Conservation (phyloP, 805 yeast genomes). For the Nakazawaea siamensis region DNA sequence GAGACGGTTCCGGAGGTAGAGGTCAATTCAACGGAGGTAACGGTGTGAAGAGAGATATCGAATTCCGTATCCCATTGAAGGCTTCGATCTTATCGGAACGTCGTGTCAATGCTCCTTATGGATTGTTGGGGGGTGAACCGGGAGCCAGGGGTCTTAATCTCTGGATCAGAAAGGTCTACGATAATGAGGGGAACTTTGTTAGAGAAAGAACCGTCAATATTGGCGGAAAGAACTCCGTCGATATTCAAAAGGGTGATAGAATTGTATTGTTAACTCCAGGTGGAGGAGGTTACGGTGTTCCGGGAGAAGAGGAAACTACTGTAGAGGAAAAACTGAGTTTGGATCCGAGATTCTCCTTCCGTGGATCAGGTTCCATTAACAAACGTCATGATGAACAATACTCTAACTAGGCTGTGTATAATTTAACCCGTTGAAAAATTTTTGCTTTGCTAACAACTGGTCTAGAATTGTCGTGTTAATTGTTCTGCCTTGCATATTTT, state of each 20-base stretch:
- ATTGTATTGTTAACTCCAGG: slow-evolving; percentile 71
- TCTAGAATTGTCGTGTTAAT: too few species aligned
- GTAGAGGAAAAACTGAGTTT: slow-evolving; percentile 10
- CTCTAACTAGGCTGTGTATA: slow-evolving; percentile 17
- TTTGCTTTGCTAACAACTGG: too few species aligned
- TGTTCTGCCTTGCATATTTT: too few species aligned
- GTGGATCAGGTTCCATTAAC: slow-evolving; percentile 24
- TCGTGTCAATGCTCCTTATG: slow-evolving; percentile 79
- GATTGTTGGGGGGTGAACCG: slow-evolving; percentile 72
- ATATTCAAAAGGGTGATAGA: slow-evolving; percentile 54
- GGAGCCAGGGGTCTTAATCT: slow-evolving; percentile 67
- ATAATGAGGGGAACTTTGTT: slow-evolving; percentile 21
- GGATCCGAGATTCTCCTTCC: slow-evolving; percentile 12
- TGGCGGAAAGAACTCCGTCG: slow-evolving; percentile 67
- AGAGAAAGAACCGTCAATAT: slow-evolving; percentile 36
- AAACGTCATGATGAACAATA: slow-evolving; percentile 22
- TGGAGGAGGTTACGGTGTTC: slow-evolving; percentile 71
- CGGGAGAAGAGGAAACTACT: slow-evolving; percentile 6
- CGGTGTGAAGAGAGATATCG: slow-evolving; percentile 81
- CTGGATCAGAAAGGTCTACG: slow-evolving; percentile 29
- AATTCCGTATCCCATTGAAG: slow-evolving; percentile 62
- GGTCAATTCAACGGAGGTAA: slow-evolving; percentile 75
- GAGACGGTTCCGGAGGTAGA: slow-evolving; percentile 71
- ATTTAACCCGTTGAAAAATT: too few species aligned
- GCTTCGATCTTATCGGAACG: slow-evolving; percentile 84